phyloP scores from a whole-genome alignment of 2,329 filamentous ascomycete genomes.

The Canariomyces notabilis region DNA sequence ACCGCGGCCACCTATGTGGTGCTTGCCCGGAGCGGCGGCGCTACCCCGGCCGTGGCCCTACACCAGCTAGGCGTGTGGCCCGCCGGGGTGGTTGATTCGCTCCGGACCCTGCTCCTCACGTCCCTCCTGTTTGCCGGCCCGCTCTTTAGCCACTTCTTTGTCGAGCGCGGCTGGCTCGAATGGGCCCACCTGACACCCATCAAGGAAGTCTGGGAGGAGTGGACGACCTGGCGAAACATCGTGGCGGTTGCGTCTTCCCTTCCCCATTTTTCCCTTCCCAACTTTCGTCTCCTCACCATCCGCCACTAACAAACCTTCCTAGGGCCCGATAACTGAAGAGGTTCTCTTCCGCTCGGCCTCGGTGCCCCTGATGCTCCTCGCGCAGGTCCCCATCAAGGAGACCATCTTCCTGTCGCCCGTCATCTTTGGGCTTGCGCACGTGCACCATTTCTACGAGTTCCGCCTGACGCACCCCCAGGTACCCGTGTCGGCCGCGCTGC shows the following conservation, averaged over 20 bases:
- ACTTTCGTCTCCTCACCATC: background rate
- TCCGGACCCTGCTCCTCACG: constrained; percentile 64
- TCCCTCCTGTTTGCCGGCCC: constrained; percentile 77
- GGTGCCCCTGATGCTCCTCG: constrained; percentile 74
- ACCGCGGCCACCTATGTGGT: constrained; percentile 63
- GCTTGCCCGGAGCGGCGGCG: constrained; percentile 48
- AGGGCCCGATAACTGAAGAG: constrained; percentile 89
- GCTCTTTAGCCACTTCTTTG: constrained; percentile 71
- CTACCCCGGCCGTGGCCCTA: constrained; percentile 50
- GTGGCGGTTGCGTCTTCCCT: constrained; percentile 60
- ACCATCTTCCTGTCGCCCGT: constrained; percentile 80
- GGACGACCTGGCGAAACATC: constrained; percentile 81
- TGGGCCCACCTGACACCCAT: constrained; percentile 56
- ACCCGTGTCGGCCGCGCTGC: constrained; percentile 55
- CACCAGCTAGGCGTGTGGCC: constrained; percentile 80
- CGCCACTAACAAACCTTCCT: constrained; percentile 9
- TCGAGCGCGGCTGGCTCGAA: constrained; percentile 64
- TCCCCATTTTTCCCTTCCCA: constrained; percentile 1
- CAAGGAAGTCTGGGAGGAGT: constrained; percentile 60
- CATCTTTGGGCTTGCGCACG: constrained; percentile 87
- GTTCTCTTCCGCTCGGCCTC: constrained; percentile 86
- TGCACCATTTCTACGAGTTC: constrained; percentile 97
- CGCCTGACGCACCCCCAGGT: constrained; percentile 71
- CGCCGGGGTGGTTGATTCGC: constrained; percentile 58
- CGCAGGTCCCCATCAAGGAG: constrained; percentile 48